Conservation (phyloP, 2,329 filamentous ascomycete genomes). For the Neofusicoccum ribis region DNA sequence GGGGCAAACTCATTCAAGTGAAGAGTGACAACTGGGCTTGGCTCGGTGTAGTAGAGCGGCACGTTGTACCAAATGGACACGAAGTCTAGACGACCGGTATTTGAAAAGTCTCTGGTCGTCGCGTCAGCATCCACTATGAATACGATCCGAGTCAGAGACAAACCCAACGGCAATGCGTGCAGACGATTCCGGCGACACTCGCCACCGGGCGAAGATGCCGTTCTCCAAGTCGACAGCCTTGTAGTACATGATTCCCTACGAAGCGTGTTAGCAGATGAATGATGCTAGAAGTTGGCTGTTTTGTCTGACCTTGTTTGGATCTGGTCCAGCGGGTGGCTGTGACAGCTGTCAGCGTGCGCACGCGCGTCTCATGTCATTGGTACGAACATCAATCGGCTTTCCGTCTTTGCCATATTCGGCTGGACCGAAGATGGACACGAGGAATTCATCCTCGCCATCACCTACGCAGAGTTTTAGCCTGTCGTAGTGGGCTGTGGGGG, state of each 20-base stretch:
- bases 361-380: neutral
- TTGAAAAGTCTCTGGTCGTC: constrained; percentile 21
- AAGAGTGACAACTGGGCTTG: constrained; percentile 22
- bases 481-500: neutral
- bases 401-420: constrained; percentile 18
- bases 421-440: constrained; percentile 25
- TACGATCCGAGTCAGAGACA: no score
- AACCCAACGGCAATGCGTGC: constrained; percentile 24
- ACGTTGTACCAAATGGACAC: constrained; percentile 27
- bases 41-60: constrained; percentile 22
- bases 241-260: constrained; percentile 26
- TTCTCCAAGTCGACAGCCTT: constrained; percentile 26
- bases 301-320: neutral
- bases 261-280: neutral
- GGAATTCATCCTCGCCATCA: constrained; percentile 27
- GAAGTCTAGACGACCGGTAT: constrained; percentile 22
- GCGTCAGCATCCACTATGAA: neutral
- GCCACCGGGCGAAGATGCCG: constrained; percentile 26
- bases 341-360: neutral
- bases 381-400: neutral
- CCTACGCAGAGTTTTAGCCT: neutral
- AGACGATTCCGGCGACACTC: constrained; percentile 24
- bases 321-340: neutral
- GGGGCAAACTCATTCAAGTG: constrained; percentile 22
- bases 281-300: neutral